Conservation (phyloP, 2,329 filamentous ascomycete genomes). For the Aspergillus neotritici region DNA sequence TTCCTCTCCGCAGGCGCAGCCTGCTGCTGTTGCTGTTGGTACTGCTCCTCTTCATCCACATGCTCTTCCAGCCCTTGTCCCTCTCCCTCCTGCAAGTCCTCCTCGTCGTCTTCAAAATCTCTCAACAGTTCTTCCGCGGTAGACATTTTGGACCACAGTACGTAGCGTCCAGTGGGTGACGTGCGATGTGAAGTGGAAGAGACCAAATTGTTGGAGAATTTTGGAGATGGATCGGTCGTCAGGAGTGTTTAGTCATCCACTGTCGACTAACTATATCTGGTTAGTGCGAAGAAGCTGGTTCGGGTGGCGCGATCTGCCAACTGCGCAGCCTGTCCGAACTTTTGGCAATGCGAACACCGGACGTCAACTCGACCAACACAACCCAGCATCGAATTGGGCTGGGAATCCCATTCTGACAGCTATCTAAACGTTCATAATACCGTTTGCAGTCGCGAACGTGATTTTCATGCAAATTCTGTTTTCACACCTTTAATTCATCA, state of each 20-base stretch:
- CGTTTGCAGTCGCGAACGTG: too few species aligned
- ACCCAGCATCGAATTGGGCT: not conserved
- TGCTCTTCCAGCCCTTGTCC: constrained; percentile 56
- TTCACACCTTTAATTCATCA: too few species aligned
- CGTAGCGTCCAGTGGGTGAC: not conserved
- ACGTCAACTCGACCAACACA: not conserved
- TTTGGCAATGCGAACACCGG: constrained; percentile 5
- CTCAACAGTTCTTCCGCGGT: constrained; percentile 56
- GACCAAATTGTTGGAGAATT: constrained; percentile 1
- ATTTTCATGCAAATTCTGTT: too few species aligned
- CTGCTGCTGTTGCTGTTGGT: constrained; percentile 52
- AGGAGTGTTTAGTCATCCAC: constrained; percentile 12
- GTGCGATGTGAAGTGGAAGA: not conserved
- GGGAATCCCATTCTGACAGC: too few species aligned
- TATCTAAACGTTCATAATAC: too few species aligned
- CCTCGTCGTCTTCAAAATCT: constrained; percentile 70
- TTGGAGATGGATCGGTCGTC: not conserved
- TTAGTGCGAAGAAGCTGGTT: not conserved
- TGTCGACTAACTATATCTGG: too few species aligned
- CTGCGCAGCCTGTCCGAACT: constrained; percentile 14
- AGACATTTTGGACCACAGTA: constrained; percentile 1
- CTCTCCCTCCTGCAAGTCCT: constrained; percentile 64
- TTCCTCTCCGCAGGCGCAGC: constrained; percentile 65
- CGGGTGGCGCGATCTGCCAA: constrained; percentile 13
- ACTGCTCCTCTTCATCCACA: constrained; percentile 56